Evolutionary conservation across 148 eudicot genomes (phyloP), one percentile per base, ranked within the genome.

Genomic region (Rhododendron henanense): DNA sequence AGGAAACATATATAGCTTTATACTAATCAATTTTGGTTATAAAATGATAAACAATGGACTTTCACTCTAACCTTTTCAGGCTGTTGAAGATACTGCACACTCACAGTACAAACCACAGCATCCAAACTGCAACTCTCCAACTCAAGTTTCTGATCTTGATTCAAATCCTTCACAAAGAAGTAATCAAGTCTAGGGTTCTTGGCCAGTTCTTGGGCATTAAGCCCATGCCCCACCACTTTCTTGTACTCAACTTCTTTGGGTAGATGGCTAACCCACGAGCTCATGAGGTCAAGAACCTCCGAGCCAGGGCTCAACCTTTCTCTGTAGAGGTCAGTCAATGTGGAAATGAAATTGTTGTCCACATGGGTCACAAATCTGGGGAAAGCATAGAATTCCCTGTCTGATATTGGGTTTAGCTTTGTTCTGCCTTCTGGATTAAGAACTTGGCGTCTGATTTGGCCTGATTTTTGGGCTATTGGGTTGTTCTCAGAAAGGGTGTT

Each of bases 221-320:
- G 91, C 81, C 96, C 96, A 76, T 92, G 94, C 0, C 94, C 96
- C 65, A 92, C 94, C 50, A 94, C 96, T 83, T 84, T 91, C 87
- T 88, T 91, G 90, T 90, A 94, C 87, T 88, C 16, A 1, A 91
- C 86, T 50, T 92, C 92, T 63, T 88, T 37, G 0, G 94, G 96
- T 63, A 94, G 80, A 84, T 94, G 96, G 85, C 96, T 94, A 84
- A 94, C 90, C 96, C 96, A 94, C 48, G 96, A 94, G 91, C 96
- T 94, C 94, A 90, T 91, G 1, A 94, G 92, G 55, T 94, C 96
- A 33, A 94, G 91, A 67, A 94, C 74, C 78, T 94, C 96, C 67
- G 57, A 86, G 1, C 88, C 94, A 0, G 94, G 90, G 28, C 86
- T 89, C 85, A 94, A 47, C 53, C 85, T 84, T 35, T 91, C 87